Evolutionary conservation across 345 rosid species (phyloP), one percentile per base, ranked within the genome.

Genomic region (Camelina neglecta): DNA sequence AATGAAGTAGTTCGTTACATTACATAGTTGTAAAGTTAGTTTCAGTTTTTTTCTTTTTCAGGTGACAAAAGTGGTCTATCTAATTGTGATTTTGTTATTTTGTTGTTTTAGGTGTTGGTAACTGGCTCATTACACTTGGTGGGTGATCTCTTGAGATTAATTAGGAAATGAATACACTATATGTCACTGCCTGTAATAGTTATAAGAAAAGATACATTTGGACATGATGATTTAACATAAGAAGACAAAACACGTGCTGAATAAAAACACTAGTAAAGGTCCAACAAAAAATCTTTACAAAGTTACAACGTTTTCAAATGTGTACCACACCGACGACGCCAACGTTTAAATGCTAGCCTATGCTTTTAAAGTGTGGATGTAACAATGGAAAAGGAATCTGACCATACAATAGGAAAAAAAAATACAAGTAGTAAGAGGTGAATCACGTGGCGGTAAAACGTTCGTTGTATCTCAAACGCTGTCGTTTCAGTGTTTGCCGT

Each of bases 51-150:
- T 54, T 6, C n/a, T 3, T 44, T 12, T 62, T 65, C 42, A 38
- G 15, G 21, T 50, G 51, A 13, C n/a, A 59, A 77, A 47, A 50
- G 39, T 63, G 31, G 31, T 60, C 56, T 65, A 59, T 54, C 55
- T 71, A 59, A 58, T 23, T 31, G 7, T 1, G n/a, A 42, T 49
- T 49, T 42, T 57, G 45, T 59, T 29, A 57, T 41, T 44, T 57
- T 60, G 69, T 44, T 44, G 58, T 36, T 47, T 71, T 80, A 90
- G 98, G 97, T 95, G 60, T 90, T 95, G 38, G 94, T 95, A 35
- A 83, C 97, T 0, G 97, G 98, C 26, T 95, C 99, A 4, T 81
- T 92, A 69, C 96, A 92, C 76, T 96, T 95, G 21, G 91, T 95
- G 67, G 99, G 99, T 38, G 99, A 95, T 73, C 88, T 89, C 38